phyloP scores from a whole-genome alignment of 352 stramenopile species.

The Phytophthora chlamydospora region DNA sequence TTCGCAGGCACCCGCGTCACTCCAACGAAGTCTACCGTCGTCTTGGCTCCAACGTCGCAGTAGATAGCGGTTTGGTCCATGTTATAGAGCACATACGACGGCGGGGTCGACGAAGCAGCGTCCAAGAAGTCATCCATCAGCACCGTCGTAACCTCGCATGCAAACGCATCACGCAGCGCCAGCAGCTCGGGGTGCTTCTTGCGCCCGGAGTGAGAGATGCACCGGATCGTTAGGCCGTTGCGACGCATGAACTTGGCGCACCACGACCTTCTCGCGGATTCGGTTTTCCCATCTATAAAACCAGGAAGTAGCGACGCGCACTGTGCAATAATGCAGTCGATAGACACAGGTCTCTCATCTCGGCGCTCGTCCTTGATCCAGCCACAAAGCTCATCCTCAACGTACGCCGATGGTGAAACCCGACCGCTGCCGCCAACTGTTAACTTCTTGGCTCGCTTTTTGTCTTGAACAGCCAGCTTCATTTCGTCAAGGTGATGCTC shows the following conservation, averaged over 20 bases:
- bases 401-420: background rate
- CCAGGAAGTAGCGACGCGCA: background rate
- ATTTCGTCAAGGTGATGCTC: background rate
- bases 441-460: background rate
- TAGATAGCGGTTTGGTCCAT: constrained; percentile 2
- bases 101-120: background rate
- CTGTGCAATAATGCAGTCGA: background rate
- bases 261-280: background rate
- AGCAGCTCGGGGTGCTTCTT: background rate
- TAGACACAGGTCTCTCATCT: background rate
- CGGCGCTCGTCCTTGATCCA: background rate
- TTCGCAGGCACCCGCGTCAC: background rate
- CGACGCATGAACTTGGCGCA: constrained; percentile 1
- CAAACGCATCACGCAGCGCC: background rate
- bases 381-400: background rate
- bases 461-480: background rate
- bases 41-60: background rate
- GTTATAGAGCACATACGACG: background rate
- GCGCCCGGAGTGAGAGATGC: background rate
- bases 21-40: background rate
- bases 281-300: too few relatives aligned
- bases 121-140: background rate
- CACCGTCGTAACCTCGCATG: background rate
- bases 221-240: background rate
- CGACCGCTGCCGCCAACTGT: background rate